Evolutionary conservation across 2,329 filamentous ascomycete genomes (phyloP).

Genomic region (Sarocladiaceae sp.): DNA sequence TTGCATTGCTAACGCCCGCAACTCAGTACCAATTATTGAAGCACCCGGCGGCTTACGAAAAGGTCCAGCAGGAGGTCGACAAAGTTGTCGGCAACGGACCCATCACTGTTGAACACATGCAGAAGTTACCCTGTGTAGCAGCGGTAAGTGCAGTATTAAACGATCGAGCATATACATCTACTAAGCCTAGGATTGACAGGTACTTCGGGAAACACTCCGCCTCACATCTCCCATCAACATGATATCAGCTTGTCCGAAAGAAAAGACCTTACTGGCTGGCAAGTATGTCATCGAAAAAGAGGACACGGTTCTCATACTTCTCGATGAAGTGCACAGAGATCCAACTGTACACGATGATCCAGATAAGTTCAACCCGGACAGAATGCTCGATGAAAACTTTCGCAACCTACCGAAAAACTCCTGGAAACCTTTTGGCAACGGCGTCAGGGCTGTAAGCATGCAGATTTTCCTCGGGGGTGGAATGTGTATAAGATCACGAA

Average conservation of each 20-base stretch:
- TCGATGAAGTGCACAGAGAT: background rate
- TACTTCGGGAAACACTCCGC: slow-evolving; percentile 16
- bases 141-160: too few species aligned
- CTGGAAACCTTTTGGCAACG: slow-evolving; percentile 14
- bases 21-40: slow-evolving; percentile 64
- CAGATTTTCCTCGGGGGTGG: too few species aligned
- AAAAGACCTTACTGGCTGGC: slow-evolving; percentile 23
- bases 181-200: too few species aligned
- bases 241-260: slow-evolving; percentile 20
- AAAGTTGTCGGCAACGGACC: slow-evolving; percentile 53
- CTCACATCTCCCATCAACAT: background rate
- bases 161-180: too few species aligned
- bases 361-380: slow-evolving; percentile 53
- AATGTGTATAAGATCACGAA: too few species aligned
- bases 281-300: background rate
- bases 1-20: too few species aligned
- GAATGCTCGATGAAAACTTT: slow-evolving; percentile 54
- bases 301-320: background rate
- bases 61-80: slow-evolving; percentile 66
- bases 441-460: slow-evolving; percentile 11
- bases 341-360: slow-evolving; percentile 31
- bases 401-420: slow-evolving; percentile 40
- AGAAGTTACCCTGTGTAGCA: slow-evolving; percentile 62
- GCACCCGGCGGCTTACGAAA: slow-evolving; percentile 53
- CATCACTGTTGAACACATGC: slow-evolving; percentile 57